Percentiles rank a stretch among this genome's conserved stretches.
These are phyloP conservation scores for Pleurotus tuber-regium DNA, from an alignment of 768 basidiomycete species.

Conservation along the genomic window DNA sequence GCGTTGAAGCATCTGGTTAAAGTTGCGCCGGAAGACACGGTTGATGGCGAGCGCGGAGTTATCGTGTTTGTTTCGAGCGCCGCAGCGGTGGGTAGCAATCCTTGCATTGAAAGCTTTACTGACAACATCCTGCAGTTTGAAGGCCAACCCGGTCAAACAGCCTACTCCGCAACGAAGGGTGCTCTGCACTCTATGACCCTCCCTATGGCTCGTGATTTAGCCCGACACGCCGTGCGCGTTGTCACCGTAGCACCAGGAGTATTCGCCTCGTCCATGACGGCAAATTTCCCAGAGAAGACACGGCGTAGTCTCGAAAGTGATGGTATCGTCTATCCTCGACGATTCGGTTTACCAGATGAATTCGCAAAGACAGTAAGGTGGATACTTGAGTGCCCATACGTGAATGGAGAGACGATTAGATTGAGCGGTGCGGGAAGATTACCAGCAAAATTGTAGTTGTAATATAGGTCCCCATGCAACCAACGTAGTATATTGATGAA, in stretches of 20 bases:
- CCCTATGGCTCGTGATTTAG: conserved; percentile 59
- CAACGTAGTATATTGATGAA: too few species aligned
- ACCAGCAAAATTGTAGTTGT: conserved; percentile 32
- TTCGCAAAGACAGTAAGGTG: conserved; percentile 50
- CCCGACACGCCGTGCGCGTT: conserved; percentile 49
- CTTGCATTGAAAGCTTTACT: neutral
- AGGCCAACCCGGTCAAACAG: conserved; percentile 55
- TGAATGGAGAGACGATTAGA: conserved; percentile 53
- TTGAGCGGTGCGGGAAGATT: conserved; percentile 42
- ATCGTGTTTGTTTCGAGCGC: conserved; percentile 56
- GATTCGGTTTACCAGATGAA: conserved; percentile 47
- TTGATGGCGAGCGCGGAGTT: conserved; percentile 56
- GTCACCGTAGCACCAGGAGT: conserved; percentile 55
- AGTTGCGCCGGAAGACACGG: conserved; percentile 41
- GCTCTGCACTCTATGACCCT: conserved; percentile 56
- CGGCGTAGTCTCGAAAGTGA: conserved; percentile 36
- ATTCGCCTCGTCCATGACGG: conserved; percentile 47
- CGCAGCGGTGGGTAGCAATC: conserved; percentile 40
- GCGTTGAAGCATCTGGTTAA: conserved; percentile 48
- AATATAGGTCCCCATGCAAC: neutral
- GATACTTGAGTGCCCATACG: conserved; percentile 49
- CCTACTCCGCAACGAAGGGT: conserved; percentile 57
- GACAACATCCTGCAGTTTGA: conserved; percentile 37
- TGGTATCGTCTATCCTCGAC: conserved; percentile 39
- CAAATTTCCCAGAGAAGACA: conserved; percentile 32